Conservation (phyloP, 2,329 filamentous ascomycete species). For the Apiospora aurea region DNA sequence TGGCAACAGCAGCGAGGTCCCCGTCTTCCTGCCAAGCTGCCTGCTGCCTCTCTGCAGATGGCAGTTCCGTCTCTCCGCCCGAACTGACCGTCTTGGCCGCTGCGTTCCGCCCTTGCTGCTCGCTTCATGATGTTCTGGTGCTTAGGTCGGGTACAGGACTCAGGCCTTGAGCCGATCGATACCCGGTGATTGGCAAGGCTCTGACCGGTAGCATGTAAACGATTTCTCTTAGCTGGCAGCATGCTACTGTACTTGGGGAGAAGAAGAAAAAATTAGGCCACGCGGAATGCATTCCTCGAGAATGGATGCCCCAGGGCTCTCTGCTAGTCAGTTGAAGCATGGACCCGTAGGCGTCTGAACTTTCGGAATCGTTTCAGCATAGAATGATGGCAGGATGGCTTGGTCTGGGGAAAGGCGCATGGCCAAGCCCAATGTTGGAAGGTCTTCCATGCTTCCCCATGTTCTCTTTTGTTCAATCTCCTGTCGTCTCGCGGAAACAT, state of each 20-base stretch:
- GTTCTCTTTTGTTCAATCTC: background rate
- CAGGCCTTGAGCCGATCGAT: background rate
- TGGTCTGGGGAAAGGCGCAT: slow-evolving; percentile 8
- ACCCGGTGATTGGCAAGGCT: background rate
- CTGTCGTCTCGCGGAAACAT: background rate
- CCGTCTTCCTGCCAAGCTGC: background rate
- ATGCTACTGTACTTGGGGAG: no score
- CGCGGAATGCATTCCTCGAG: slow-evolving; percentile 1
- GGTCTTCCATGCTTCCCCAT: slow-evolving; percentile 2
- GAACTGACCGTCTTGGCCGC: slow-evolving; percentile 11
- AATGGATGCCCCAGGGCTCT: background rate
- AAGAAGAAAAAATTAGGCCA: background rate
- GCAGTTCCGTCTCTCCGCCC: slow-evolving; percentile 10
- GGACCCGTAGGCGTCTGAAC: background rate
- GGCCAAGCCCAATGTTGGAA: slow-evolving; percentile 1
- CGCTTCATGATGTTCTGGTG: background rate
- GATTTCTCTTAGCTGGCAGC: background rate
- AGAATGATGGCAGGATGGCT: background rate
- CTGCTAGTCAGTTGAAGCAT: background rate
- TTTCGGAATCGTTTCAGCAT: slow-evolving; percentile 15
- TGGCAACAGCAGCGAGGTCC: background rate
- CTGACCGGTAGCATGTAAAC: background rate
- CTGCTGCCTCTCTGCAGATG: background rate
- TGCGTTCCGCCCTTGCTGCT: background rate
- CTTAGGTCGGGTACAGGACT: no score